phyloP scores from a whole-genome alignment of 2,329 filamentous ascomycete species.

The Phyllosticta capitalensis region DNA sequence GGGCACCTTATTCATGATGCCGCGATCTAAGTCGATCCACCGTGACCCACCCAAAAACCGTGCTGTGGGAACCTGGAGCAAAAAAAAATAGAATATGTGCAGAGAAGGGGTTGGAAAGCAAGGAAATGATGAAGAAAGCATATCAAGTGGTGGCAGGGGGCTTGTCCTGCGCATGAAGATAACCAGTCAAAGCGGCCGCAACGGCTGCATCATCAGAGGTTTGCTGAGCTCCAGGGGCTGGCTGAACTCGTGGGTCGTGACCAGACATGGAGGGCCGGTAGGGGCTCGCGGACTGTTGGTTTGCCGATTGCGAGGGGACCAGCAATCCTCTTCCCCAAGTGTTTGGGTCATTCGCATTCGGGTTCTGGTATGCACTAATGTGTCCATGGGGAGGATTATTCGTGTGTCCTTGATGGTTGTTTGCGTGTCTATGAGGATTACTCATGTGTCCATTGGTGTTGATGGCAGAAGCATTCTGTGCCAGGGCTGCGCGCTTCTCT shows the following conservation, averaged over 20 bases:
- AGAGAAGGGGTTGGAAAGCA: background rate
- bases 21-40: background rate
- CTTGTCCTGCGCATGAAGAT: background rate
- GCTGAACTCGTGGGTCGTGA: background rate
- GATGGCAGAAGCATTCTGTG: background rate
- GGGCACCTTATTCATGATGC: background rate
- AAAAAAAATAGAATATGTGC: background rate
- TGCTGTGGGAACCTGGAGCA: background rate
- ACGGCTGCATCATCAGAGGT: background rate
- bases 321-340: background rate
- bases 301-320: background rate
- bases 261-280: background rate
- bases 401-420: background rate
- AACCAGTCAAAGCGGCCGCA: slow-evolving; percentile 1
- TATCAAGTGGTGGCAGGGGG: background rate
- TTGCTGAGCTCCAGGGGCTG: background rate
- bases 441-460: background rate
- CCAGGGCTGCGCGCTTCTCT: background rate
- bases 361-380: background rate
- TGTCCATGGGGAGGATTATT: background rate
- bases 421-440: background rate
- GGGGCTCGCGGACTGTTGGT: background rate
- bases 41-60: background rate
- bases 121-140: background rate
- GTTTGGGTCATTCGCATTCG: background rate